Evolutionary conservation across 1,284 basidiomycete species (phyloP), one percentile per base, ranked within the genome.

Genomic region (Cutaneotrichosporon dermatis): DNA sequence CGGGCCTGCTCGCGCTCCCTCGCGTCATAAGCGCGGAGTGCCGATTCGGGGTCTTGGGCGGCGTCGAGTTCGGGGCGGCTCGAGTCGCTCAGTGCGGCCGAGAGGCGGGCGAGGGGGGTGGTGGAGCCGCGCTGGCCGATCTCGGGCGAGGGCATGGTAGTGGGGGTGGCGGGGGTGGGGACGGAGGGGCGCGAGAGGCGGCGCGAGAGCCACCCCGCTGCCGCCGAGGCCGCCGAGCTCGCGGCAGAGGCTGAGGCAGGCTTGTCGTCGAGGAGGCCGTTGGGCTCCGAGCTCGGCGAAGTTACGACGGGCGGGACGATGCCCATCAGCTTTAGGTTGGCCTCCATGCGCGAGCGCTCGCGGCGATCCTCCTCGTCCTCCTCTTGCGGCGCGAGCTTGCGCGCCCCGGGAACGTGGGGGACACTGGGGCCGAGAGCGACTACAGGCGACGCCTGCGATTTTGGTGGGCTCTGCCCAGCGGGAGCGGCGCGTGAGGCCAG

Each of bases 241-340:
- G 50, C n/a, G 2, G 50, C 52, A 10, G 51, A 39, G 11, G 50
- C 52, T 13, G 51, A 39, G 11, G 56, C 12, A 3, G 56, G 56
- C 35, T 37, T 51, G 15, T 51, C 55, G 4, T 48, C 43, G 16
- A 50, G 12, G 49, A 39, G 10, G 51, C 34, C 15, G 49, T 54
- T 12, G 25, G 61, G 43, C 54, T 90, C 85, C 59, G 46, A 34
- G 5, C 33, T 2, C 12, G 43, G 39, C 25, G 51, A 37, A 7
- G 44, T 34, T 25, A 25, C 25, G 25, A 25, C 25, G 25, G 25
- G 25, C 25, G 25, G 25, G 25, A 25, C 25, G 46, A 93, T 89
- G 8, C 92, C 92, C 89, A 93, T 91, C 37, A 94, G 80, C 76
- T 92, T 92, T 87, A 94, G 88, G 10, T 89, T 89, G 10, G 91